Percentiles rank a stretch among this genome's conserved stretches.
Conservation (phyloP, 148 eudicot genomes). For the Amaranthus cruentus region DNA sequence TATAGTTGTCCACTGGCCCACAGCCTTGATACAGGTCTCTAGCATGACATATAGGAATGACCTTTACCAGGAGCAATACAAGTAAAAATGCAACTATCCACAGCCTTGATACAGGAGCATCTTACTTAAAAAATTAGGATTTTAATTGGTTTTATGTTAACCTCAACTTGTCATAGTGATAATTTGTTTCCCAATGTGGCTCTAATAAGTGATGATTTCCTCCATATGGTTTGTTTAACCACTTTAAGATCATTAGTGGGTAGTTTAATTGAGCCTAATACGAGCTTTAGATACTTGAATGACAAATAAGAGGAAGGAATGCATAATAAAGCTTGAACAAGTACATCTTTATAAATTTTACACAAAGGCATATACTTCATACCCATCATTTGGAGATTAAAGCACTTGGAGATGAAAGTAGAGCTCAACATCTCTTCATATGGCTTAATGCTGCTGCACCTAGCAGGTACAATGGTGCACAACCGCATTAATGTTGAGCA, state of each 20-base stretch:
- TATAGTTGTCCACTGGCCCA: constrained; percentile 50
- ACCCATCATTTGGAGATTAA: not conserved
- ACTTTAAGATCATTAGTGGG: not conserved
- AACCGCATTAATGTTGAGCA: too few species aligned
- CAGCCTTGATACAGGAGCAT: not conserved
- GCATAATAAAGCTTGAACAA: not conserved
- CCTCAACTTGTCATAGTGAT: too few species aligned
- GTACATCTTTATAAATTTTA: not conserved
- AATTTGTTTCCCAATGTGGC: not conserved
- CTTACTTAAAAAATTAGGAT: not conserved
- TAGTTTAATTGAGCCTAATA: not conserved
- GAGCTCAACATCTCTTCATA: not conserved
- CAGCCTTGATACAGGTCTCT: not conserved
- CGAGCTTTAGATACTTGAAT: not conserved
- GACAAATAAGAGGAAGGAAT: not conserved
- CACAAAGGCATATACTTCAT: not conserved
- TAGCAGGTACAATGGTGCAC: too few species aligned
- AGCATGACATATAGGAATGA: not conserved
- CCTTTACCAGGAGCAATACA: not conserved
- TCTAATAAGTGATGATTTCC: not conserved
- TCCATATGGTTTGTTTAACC: not conserved
- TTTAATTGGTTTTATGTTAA: not conserved
- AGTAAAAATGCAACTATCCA: not conserved
- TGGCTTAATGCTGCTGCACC: too few species aligned
- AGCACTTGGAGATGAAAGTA: not conserved